Evolutionary conservation across 257 asterid species (phyloP).

Genomic region (Solanum chaucha): DNA sequence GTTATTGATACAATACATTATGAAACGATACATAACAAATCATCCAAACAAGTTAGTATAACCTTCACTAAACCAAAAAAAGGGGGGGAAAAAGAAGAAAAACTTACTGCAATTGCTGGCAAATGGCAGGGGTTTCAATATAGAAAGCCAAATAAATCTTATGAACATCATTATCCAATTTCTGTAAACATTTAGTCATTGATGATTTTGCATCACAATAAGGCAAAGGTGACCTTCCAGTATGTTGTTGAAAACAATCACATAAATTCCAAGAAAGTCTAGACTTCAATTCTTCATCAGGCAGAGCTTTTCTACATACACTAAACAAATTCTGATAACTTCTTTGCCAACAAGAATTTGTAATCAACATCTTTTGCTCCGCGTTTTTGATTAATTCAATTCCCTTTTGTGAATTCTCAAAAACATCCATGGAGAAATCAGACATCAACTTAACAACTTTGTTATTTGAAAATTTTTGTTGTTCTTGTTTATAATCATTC

Average conservation of each 20-base stretch:
- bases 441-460: slow-evolving; percentile 12
- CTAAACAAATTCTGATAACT: slow-evolving; percentile 45
- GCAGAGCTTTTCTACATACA: slow-evolving; percentile 52
- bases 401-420: slow-evolving; percentile 33
- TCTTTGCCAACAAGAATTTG: slow-evolving; percentile 54
- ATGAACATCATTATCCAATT: slow-evolving; percentile 35
- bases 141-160: slow-evolving; percentile 46
- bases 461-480: background rate
- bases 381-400: slow-evolving; percentile 30
- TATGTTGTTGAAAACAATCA: slow-evolving; percentile 66
- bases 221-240: slow-evolving; percentile 61
- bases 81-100: background rate
- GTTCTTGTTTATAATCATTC: background rate
- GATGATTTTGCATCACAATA: slow-evolving; percentile 31
- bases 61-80: background rate
- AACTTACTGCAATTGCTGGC: slow-evolving; percentile 80
- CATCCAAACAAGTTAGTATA: background rate
- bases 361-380: slow-evolving; percentile 25
- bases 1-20: background rate
- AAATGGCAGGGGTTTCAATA: slow-evolving; percentile 63
- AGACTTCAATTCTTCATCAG: slow-evolving; percentile 55
- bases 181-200: slow-evolving; percentile 38
- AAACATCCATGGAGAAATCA: slow-evolving; percentile 54
- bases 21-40: background rate
- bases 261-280: slow-evolving; percentile 83